These are phyloP conservation scores for Diospyros kaki DNA, from an alignment of 148 eudicot species.

Conservation along the genomic window DNA sequence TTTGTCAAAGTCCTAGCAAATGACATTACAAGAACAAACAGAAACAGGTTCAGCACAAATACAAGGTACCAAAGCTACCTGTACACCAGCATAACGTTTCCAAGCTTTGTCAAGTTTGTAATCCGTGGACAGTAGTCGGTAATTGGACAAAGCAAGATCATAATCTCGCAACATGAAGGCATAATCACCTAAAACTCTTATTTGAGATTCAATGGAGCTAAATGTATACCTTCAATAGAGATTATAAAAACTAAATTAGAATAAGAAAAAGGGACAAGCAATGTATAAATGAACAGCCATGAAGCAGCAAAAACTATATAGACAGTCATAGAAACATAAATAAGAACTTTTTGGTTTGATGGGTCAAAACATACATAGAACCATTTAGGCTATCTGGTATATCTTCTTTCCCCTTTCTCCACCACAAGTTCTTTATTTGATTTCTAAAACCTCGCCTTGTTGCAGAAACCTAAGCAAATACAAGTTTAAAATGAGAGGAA, in stretches of 20 bases:
- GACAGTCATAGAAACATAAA: no score
- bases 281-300: background rate
- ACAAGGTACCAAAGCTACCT: constrained; percentile 44
- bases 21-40: constrained; percentile 11
- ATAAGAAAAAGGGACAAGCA: constrained; percentile 1
- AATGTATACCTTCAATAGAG: constrained; percentile 73
- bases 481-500: constrained; percentile 11
- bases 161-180: constrained; percentile 96
- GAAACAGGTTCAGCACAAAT: background rate
- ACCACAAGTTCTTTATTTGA: constrained; percentile 97
- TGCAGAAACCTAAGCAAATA: constrained; percentile 69
- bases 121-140: constrained; percentile 88
- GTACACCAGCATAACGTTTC: constrained; percentile 96
- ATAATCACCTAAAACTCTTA: constrained; percentile 92
- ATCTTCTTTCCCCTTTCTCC: constrained; percentile 99
- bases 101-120: constrained; percentile 98
- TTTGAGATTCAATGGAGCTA: constrained; percentile 91
- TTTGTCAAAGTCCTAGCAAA: background rate
- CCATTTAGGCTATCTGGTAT: constrained; percentile 60
- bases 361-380: constrained; percentile 47
- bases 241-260: constrained; percentile 24
- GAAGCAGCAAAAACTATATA: no score
- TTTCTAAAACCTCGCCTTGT: constrained; percentile 98
- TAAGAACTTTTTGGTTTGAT: no score
- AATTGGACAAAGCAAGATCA: constrained; percentile 95